Evolutionary conservation across 225 moss, liverwort and hornwort genomes (phyloP).

Genomic region (Marchantia polymorpha): DNA sequence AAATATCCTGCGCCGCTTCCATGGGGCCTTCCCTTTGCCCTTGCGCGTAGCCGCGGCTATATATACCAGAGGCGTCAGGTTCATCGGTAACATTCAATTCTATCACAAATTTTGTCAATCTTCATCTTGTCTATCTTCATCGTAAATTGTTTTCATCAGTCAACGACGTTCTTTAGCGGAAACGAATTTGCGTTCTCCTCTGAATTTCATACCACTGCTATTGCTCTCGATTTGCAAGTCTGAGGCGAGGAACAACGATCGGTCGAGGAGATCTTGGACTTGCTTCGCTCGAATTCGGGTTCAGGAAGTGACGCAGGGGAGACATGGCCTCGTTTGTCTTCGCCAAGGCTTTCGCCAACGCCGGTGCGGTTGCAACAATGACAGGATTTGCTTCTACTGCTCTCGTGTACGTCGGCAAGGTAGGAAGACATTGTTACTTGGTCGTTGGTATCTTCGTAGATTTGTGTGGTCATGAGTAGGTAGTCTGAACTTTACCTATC

Average conservation of each 20-base stretch:
- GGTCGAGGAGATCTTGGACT: background rate
- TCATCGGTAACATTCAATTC: background rate
- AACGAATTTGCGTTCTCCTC: background rate
- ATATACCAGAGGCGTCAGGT: background rate
- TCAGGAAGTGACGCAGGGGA: background rate
- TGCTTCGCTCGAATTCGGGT: background rate
- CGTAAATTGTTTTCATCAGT: background rate
- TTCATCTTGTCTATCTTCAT: background rate
- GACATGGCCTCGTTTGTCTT: conserved; percentile 15
- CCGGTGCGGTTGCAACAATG: conserved; percentile 1
- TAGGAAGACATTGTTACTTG: background rate
- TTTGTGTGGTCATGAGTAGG: background rate
- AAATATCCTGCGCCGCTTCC: conserved; percentile 3
- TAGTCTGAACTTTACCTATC: too few relatives aligned
- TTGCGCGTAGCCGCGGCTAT: background rate
- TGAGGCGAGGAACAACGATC: background rate
- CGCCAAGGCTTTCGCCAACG: background rate
- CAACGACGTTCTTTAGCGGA: too few relatives aligned
- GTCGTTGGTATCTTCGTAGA: background rate
- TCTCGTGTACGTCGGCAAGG: conserved; percentile 14
- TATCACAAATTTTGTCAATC: too few relatives aligned
- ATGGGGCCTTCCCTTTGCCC: background rate
- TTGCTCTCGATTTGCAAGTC: background rate
- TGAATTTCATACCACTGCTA: background rate
- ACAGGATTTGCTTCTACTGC: conserved; percentile 8